Conservation (phyloP, 192 early-diverging fungal species). For the Mortierella claussenii region DNA sequence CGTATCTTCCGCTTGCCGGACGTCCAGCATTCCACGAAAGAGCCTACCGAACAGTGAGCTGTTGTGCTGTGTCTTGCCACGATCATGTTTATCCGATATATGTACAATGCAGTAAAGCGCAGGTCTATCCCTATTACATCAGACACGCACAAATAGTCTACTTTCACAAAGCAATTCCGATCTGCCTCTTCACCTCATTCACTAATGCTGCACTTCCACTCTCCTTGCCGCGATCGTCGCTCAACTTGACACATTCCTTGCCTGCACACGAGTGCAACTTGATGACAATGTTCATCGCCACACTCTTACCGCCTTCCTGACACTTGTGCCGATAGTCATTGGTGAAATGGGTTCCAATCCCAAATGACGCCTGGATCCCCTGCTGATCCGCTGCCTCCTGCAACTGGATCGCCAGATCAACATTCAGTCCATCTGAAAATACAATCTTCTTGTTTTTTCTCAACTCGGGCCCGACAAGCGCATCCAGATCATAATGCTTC, state of each 20-base stretch:
- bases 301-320: slow-evolving; percentile 26
- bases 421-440: slow-evolving; percentile 76
- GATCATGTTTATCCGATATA: too few species aligned
- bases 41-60: too few species aligned
- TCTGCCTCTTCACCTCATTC: slow-evolving; percentile 54
- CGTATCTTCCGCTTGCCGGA: too few species aligned
- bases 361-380: slow-evolving; percentile 68
- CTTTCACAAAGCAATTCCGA: too few species aligned
- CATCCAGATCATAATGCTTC: slow-evolving; percentile 73
- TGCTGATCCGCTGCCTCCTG: slow-evolving; percentile 53
- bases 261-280: slow-evolving; percentile 70
- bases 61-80: too few species aligned
- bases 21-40: too few species aligned
- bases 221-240: slow-evolving; percentile 72
- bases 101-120: too few species aligned
- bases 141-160: too few species aligned
- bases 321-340: slow-evolving; percentile 68
- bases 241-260: slow-evolving; percentile 74
- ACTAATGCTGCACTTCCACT: slow-evolving; percentile 66
- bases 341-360: slow-evolving; percentile 81
- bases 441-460: slow-evolving; percentile 68
- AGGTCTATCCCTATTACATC: too few species aligned
- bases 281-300: slow-evolving; percentile 79
- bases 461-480: slow-evolving; percentile 23
- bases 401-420: slow-evolving; percentile 61